Conservation (phyloP, 2,329 filamentous ascomycete genomes). For the Rosellinia necatrix region DNA sequence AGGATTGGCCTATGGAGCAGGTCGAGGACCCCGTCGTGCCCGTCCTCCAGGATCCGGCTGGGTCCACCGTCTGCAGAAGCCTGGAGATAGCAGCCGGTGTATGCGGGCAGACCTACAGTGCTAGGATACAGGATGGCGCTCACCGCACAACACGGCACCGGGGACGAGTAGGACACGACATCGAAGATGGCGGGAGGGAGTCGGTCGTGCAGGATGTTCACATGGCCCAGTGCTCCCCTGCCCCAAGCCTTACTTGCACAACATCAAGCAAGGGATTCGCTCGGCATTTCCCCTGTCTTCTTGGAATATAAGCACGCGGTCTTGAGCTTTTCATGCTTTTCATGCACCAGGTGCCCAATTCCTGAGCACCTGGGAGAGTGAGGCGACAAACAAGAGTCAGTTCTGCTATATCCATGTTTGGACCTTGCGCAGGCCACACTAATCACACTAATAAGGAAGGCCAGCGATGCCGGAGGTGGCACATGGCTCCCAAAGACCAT, state of each 20-base stretch:
- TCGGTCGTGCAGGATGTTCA: neutral
- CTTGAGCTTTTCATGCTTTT: neutral
- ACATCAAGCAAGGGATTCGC: neutral
- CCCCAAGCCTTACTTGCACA: neutral
- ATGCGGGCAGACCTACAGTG: conserved; percentile 8
- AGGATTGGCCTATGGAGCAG: neutral
- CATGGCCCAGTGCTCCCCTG: neutral
- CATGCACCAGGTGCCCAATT: too few species aligned
- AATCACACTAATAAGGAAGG: neutral
- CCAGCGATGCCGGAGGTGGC: conserved; percentile 26
- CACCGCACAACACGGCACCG: conserved; percentile 18
- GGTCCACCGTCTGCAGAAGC: neutral
- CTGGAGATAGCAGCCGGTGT: neutral
- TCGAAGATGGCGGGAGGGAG: too few species aligned
- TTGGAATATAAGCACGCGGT: neutral
- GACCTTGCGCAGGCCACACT: neutral
- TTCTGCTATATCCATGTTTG: conserved; percentile 1
- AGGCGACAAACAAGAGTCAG: conserved; percentile 26
- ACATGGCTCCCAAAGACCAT: too few species aligned
- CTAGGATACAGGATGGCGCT: conserved; percentile 21
- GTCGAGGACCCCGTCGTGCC: too few species aligned
- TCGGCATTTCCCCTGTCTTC: neutral
- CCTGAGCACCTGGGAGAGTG: conserved; percentile 8
- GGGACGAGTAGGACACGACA: neutral
- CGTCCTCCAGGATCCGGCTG: neutral